Percentiles rank a stretch among this genome's conserved stretches.
These are phyloP conservation scores for Spergularia bocconei DNA, from an alignment of 148 eudicot genomes.

Conservation along the genomic window DNA sequence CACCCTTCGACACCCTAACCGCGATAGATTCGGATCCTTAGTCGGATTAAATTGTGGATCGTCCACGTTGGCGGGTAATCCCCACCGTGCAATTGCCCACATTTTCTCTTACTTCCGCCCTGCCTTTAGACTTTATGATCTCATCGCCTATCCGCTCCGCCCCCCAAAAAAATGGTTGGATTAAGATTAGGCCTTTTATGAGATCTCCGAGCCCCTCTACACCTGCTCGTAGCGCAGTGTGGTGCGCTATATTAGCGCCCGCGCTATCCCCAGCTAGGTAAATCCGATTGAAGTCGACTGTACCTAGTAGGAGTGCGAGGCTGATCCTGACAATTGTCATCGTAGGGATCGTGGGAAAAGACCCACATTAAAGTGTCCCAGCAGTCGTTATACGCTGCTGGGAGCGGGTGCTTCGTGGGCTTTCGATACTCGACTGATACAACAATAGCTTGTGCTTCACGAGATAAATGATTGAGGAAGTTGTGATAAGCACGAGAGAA, in stretches of 20 bases:
- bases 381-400: conserved; percentile 12
- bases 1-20: conserved; percentile 21
- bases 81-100: conserved; percentile 8
- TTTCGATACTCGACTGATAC: conserved; percentile 15
- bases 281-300: conserved; percentile 2
- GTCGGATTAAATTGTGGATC: conserved; percentile 30
- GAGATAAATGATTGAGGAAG: background rate
- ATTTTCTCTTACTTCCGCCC: background rate
- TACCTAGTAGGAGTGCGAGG: background rate
- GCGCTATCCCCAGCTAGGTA: conserved; percentile 12
- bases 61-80: conserved; percentile 9
- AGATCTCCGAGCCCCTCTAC: background rate
- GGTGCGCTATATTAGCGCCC: conserved; percentile 15
- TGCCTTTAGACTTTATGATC: background rate
- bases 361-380: conserved; percentile 16
- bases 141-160: conserved; percentile 7
- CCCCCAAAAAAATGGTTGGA: background rate
- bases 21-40: conserved; percentile 13
- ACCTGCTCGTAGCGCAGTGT: background rate
- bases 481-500: background rate
- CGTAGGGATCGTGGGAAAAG: conserved; percentile 10
- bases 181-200: background rate
- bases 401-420: conserved; percentile 12
- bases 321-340: background rate
- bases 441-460: background rate